phyloP scores from a whole-genome alignment of 768 basidiomycete genomes.

The Tricholoma matsutake region DNA sequence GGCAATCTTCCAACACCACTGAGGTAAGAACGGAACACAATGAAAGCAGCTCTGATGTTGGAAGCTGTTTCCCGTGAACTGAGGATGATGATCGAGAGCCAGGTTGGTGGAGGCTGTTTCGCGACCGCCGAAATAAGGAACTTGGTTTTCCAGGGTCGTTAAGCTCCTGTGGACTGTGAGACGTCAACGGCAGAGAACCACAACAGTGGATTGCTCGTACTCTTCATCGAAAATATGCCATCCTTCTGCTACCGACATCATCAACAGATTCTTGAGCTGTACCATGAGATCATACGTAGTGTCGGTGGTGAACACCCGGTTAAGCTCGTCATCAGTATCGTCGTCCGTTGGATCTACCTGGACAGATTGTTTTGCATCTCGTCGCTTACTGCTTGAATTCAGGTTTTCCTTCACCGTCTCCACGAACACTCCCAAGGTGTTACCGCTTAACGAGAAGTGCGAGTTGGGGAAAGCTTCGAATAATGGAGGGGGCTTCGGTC shows the following conservation, averaged over 20 bases:
- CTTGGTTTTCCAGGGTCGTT: slow-evolving; percentile 24
- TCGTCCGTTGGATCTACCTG: slow-evolving; percentile 28
- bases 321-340: slow-evolving; percentile 48
- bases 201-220: slow-evolving; percentile 23
- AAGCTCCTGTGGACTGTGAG: slow-evolving; percentile 16
- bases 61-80: slow-evolving; percentile 22
- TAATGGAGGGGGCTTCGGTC: slow-evolving; percentile 52
- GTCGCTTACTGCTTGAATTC: slow-evolving; percentile 29
- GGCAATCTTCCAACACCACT: slow-evolving; percentile 68
- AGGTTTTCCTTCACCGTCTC: slow-evolving; percentile 44
- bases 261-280: slow-evolving; percentile 58
- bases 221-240: slow-evolving; percentile 65
- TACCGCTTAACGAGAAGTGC: slow-evolving; percentile 23
- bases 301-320: slow-evolving; percentile 57
- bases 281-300: slow-evolving; percentile 60
- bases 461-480: slow-evolving; percentile 38
- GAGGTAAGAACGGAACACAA: slow-evolving; percentile 61
- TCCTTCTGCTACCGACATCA: slow-evolving; percentile 50
- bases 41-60: slow-evolving; percentile 52
- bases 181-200: background rate
- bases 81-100: slow-evolving; percentile 57
- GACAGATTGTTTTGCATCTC: slow-evolving; percentile 19
- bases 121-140: slow-evolving; percentile 45
- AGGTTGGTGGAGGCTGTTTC: slow-evolving; percentile 40
- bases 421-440: slow-evolving; percentile 39